Percentiles rank a stretch among this genome's conserved stretches.
Evolutionary conservation across 768 basidiomycete species (phyloP).

Genomic region (Thelephora aurantiotincta): DNA sequence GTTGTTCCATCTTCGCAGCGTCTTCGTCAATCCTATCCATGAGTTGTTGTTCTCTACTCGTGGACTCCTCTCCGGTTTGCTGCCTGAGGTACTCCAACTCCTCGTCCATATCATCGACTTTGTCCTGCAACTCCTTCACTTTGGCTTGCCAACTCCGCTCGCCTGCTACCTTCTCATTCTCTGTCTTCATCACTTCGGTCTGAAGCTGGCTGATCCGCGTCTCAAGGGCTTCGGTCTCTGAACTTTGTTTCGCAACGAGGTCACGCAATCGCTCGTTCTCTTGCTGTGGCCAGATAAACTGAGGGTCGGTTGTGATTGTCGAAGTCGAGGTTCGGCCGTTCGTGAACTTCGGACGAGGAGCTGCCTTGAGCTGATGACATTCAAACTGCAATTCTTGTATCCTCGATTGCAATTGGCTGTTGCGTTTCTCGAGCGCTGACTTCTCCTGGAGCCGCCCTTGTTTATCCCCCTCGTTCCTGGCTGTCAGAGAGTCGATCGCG

Average conservation of each 20-base stretch:
- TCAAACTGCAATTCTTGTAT: slow-evolving; percentile 40
- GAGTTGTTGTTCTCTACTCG: slow-evolving; percentile 44
- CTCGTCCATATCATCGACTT: slow-evolving; percentile 42
- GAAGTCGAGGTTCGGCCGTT: slow-evolving; percentile 6
- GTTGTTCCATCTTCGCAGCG: slow-evolving; percentile 44
- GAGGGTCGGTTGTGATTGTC: slow-evolving; percentile 8
- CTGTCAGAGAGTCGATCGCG: slow-evolving; percentile 38
- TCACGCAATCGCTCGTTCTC: slow-evolving; percentile 29
- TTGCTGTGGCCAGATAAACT: slow-evolving; percentile 27
- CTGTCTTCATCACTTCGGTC: slow-evolving; percentile 31
- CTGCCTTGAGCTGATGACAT: slow-evolving; percentile 6
- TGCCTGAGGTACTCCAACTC: slow-evolving; percentile 35
- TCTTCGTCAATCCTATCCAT: slow-evolving; percentile 60
- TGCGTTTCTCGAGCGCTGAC: slow-evolving; percentile 42
- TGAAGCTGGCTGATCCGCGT: slow-evolving; percentile 21
- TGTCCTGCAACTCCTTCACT: slow-evolving; percentile 27
- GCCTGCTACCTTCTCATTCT: slow-evolving; percentile 44
- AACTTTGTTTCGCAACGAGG: not conserved
- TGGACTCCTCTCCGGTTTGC: slow-evolving; percentile 20
- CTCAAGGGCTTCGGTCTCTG: slow-evolving; percentile 7
- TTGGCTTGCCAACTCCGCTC: slow-evolving; percentile 33
- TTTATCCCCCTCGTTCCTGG: slow-evolving; percentile 27
- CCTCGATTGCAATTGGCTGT: slow-evolving; percentile 37
- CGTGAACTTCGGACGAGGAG: slow-evolving; percentile 1
- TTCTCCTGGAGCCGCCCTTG: slow-evolving; percentile 21